Percentiles rank a stretch among this genome's conserved stretches.
phyloP scores from a whole-genome alignment of 2,329 filamentous ascomycete species.

The Pseudocercospora fuligena region DNA sequence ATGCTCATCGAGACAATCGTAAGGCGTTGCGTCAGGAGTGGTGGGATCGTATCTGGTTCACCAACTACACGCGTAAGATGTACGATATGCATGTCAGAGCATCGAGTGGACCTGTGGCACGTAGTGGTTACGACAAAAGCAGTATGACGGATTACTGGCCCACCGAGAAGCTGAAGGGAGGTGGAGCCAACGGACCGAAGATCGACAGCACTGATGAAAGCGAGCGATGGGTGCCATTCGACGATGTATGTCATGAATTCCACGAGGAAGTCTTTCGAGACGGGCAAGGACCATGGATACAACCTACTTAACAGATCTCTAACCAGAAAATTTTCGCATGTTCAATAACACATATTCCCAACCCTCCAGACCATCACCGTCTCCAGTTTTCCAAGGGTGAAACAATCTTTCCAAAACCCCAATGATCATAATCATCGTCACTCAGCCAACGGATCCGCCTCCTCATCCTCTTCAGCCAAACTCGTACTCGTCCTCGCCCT shows the following conservation, averaged over 20 bases:
- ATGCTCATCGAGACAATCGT: slow-evolving; percentile 28
- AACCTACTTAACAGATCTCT: slow-evolving; percentile 18
- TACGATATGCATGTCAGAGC: slow-evolving; percentile 28
- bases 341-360: background rate
- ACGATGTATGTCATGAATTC: slow-evolving; percentile 50
- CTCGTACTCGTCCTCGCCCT: slow-evolving; percentile 14
- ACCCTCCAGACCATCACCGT: too few relatives aligned
- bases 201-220: slow-evolving; percentile 49
- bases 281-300: slow-evolving; percentile 44
- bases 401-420: background rate
- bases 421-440: background rate
- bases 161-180: slow-evolving; percentile 54
- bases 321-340: background rate
- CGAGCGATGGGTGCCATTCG: slow-evolving; percentile 50
- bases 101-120: slow-evolving; percentile 35
- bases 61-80: slow-evolving; percentile 22
- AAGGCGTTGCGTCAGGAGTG: slow-evolving; percentile 28
- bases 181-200: slow-evolving; percentile 54
- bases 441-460: slow-evolving; percentile 52
- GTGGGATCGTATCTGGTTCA: slow-evolving; percentile 36
- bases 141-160: slow-evolving; percentile 44
- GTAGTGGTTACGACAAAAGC: slow-evolving; percentile 46
- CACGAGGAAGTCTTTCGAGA: slow-evolving; percentile 54
- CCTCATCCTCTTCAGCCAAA: slow-evolving; percentile 13
- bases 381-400: background rate